Conservation (phyloP, 768 basidiomycete genomes). For the Cystobasidium tubakii region DNA sequence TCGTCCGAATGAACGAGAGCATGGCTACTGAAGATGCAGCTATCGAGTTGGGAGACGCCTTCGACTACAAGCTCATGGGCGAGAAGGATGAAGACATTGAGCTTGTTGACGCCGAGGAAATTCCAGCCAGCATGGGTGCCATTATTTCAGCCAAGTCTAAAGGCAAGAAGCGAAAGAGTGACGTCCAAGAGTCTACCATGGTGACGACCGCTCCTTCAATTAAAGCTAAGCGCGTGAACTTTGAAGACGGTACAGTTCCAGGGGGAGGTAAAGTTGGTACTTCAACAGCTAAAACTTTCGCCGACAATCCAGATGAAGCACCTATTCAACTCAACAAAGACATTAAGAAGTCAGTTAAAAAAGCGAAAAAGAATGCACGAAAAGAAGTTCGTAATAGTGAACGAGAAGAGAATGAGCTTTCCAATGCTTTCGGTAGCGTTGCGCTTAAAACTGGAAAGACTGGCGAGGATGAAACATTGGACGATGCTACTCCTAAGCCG, state of each 20-base stretch:
- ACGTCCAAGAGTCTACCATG: constrained; percentile 33
- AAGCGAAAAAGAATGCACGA: constrained; percentile 46
- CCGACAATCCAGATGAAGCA: constrained; percentile 37
- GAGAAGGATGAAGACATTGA: constrained; percentile 35
- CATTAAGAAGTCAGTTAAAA: constrained; percentile 42
- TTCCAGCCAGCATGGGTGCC: constrained; percentile 21
- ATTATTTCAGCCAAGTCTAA: constrained; percentile 23
- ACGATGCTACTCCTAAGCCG: constrained; percentile 32
- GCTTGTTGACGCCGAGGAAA: constrained; percentile 36
- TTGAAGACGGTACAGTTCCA: constrained; percentile 40
- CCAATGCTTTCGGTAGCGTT: constrained; percentile 30
- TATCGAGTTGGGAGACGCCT: constrained; percentile 23
- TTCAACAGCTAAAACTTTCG: constrained; percentile 35
- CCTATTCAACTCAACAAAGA: constrained; percentile 44
- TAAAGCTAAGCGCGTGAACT: constrained; percentile 44
- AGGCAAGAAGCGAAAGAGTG: constrained; percentile 38
- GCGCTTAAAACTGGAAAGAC: not conserved
- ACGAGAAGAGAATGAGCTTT: constrained; percentile 31
- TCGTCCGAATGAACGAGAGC: constrained; percentile 47
- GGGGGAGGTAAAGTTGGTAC: constrained; percentile 26
- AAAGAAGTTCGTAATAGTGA: constrained; percentile 28
- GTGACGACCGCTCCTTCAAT: constrained; percentile 42
- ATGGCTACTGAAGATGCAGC: constrained; percentile 52
- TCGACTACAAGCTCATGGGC: constrained; percentile 27
- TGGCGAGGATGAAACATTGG: constrained; percentile 40